Base-by-base conservation (phyloP, 805 yeast genomes). In the Schwanniomyces pseudopolymorphus region DNA sequence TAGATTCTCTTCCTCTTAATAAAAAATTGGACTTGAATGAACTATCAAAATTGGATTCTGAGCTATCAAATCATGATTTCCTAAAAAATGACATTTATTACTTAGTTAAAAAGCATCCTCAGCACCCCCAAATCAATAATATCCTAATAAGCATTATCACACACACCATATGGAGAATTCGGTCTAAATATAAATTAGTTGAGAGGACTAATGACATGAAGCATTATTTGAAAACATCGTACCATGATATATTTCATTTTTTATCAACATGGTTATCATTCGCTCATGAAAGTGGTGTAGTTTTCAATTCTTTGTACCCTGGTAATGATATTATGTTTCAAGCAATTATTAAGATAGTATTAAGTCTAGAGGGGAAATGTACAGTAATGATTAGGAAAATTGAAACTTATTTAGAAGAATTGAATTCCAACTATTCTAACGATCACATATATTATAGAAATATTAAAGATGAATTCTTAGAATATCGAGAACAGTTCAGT, bases 311-410 rank as follows among this genome's bases (percentile, higher is more conserved):
- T 1, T 45, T 60, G 7, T 43, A 58, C 46, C 43, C 58, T 4
- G 64, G 67, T 9, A 69, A 69, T 46, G 53, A 51, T 2, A 60
- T 56, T 22, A 49, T 69, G 16, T 69, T 69, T 39, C 51, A 52
- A 33, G 64, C 52, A 1, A 40, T 50, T n/a, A 19, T 46, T n/a
- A 42, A 37, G 24, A 42, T 53, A 13, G 33, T 31, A 16, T 14
- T 7, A 2, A 16, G 16, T 7, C 13, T 31, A 31, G 35, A 31
- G 11, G 20, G 35, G n/a, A 36, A 41, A 26, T 39, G 38, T 28
- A 26, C 33, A 14, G 17, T 9, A 3, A 20, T 44, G 22, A 25
- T 44, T 16, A 39, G 33, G 6, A 37, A 42, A 25, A 9, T 38
- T 22, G 17, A 26, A 13, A 24, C 11, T 10, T 13, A 39, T 25